Percentiles rank a stretch among this genome's conserved stretches.
Evolutionary conservation across 176 grass and related monocot species (phyloP).

Genomic region (Rhynchospora tenuis): DNA sequence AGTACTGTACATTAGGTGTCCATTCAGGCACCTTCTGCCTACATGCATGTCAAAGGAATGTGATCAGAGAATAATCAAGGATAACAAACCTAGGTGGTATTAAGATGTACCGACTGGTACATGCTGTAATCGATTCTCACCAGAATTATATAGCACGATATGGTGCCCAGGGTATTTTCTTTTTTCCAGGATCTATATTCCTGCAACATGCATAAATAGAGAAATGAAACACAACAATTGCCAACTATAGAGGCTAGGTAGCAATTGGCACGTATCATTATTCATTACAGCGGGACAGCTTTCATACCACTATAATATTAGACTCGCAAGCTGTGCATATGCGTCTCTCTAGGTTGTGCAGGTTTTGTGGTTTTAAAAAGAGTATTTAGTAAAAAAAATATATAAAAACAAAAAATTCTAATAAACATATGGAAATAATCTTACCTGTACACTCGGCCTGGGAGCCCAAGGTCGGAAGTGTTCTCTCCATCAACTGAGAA

Average conservation of each 20-base stretch:
- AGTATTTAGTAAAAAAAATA: neutral
- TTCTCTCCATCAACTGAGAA: conserved; percentile 84
- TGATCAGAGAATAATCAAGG: neutral
- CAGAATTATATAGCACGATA: conserved; percentile 9
- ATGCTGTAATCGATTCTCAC: conserved; percentile 11
- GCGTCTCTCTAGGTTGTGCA: neutral
- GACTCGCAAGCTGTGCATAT: neutral
- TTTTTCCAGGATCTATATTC: conserved; percentile 15
- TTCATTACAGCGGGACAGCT: neutral
- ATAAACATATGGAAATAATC: neutral
- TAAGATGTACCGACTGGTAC: conserved; percentile 2
- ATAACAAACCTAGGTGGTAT: conserved; percentile 7
- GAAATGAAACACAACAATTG: neutral
- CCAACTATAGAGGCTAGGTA: conserved; percentile 13
- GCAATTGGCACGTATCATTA: neutral
- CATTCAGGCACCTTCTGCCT: conserved; percentile 86
- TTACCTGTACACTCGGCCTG: conserved; percentile 73
- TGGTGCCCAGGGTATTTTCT: conserved; percentile 3
- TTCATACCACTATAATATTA: neutral
- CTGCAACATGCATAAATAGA: conserved; percentile 17
- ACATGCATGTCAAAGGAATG: neutral
- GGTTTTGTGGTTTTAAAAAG: too few relatives aligned
- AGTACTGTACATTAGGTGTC: conserved; percentile 96
- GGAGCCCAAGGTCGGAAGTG: conserved; percentile 60
- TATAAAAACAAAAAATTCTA: neutral